These are phyloP conservation scores for Quercus phellos DNA, from an alignment of 331 rosid species.

Conservation along the genomic window DNA sequence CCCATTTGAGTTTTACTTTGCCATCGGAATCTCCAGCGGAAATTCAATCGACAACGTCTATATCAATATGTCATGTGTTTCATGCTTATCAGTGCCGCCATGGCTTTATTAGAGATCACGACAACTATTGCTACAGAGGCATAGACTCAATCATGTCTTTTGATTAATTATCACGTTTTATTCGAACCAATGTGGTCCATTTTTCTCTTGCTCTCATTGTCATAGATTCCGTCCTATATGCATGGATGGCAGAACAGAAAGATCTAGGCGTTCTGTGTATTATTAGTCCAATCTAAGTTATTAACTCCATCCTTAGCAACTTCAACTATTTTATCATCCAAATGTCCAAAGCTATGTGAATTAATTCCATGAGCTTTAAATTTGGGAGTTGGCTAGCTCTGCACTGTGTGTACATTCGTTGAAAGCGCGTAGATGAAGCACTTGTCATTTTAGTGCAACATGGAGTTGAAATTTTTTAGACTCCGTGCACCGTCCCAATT, in stretches of 20 bases:
- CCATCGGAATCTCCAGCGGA: neutral
- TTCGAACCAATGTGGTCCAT: neutral
- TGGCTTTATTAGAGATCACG: neutral
- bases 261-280: neutral
- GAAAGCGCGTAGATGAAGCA: conserved; percentile 9
- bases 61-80: neutral
- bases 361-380: conserved; percentile 2
- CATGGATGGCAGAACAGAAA: neutral
- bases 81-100: neutral
- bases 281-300: neutral
- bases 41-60: neutral
- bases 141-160: neutral
- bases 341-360: neutral
- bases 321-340: no score
- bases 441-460: conserved; percentile 8
- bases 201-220: neutral
- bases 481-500: neutral
- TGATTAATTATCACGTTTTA: neutral
- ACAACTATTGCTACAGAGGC: neutral
- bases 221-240: neutral
- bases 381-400: conserved; percentile 4
- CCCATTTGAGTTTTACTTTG: neutral
- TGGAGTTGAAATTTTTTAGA: neutral
- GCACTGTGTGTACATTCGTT: conserved; percentile 9
- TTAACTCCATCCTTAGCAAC: no score